phyloP scores from a whole-genome alignment of 495 filamentous ascomycete genomes.

The Xylaria flabelliformis region DNA sequence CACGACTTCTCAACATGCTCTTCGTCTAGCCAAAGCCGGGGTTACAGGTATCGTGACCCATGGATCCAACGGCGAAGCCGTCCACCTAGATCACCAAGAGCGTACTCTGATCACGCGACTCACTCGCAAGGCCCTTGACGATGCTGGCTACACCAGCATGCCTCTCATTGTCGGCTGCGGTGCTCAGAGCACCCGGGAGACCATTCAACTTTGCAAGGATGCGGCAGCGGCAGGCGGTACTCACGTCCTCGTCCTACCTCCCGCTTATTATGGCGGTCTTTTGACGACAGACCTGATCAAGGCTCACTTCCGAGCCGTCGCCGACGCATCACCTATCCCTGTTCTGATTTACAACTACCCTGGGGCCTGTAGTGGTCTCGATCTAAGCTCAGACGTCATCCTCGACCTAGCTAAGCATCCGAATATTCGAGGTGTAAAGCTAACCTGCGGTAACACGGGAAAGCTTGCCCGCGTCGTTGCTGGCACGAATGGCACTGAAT shows the following conservation, averaged over 20 bases:
- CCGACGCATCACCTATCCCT: conserved; percentile 81
- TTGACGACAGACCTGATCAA: conserved; percentile 71
- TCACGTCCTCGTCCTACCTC: conserved; percentile 82
- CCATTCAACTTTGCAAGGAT: conserved; percentile 77
- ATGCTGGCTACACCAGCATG: conserved; percentile 65
- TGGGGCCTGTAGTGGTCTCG: conserved; percentile 78
- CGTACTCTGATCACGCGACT: conserved; percentile 69
- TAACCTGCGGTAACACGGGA: conserved; percentile 94
- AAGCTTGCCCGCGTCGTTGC: conserved; percentile 83
- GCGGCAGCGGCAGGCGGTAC: conserved; percentile 78
- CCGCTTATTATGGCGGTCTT: conserved; percentile 78
- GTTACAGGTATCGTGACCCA: conserved; percentile 82
- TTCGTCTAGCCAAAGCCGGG: conserved; percentile 78
- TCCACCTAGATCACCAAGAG: conserved; percentile 74
- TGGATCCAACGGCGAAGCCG: conserved; percentile 87
- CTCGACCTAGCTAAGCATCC: conserved; percentile 74
- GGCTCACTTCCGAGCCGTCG: conserved; percentile 79
- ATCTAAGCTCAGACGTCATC: conserved; percentile 83
- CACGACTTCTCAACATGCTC: conserved; percentile 76
- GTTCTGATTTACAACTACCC: conserved; percentile 96
- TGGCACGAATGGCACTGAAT: conserved; percentile 58
- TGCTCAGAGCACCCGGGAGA: conserved; percentile 80
- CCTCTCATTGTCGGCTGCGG: conserved; percentile 86
- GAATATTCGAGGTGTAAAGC: conserved; percentile 90
- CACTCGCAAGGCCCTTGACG: conserved; percentile 72